Evolutionary conservation across 78 protist species (phyloP), one percentile per base, ranked within the genome.

Genomic region (Dictyostelium firmibasis): DNA sequence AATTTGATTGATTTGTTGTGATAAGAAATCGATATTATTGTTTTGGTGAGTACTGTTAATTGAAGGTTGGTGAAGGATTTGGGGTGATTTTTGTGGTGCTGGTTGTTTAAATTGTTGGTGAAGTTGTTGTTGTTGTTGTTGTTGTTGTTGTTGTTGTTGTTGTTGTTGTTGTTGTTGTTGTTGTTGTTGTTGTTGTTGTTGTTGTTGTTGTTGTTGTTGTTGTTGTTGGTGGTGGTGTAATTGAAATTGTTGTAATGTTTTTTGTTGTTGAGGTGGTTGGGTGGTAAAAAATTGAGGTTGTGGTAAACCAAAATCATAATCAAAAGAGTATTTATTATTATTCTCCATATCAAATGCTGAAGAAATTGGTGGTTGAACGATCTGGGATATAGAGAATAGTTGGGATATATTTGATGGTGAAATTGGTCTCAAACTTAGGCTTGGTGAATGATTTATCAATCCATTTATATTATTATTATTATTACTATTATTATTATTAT

Each of bases 351-450:
- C 79, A 41, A 76, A 83, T 31, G n/a, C 25, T 23, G 81, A 38
- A 23, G 77, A 11, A 13, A 75, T 36, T 53, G 53, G 60, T 29
- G 92, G 81, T 29, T 44, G 92, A 20, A 85, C 74, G 7, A 85
- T 35, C 25, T 85, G 82, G 13, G 82, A 78, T 44, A 75, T 53
- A 8, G 92, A 86, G 62, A 86, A 86, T 6, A 86, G 33, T 77
- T 86, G 92, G 18, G 76, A 76, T 3, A 88, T 25, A 67, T 88
- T 77, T 64, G 93, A 88, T 50, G 93, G 93, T 44, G 93, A 88
- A 8, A 88, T 77, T 77, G 93, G 93, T 25, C 86, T 81, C 25
- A 78, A n/a, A 47, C 85, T 72, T 29, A 81, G 31, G 31, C 11
- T 81, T 81, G 85, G 85, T 81, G 85, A 81, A 4, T 43, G 85